Evolutionary conservation across 2,329 filamentous ascomycete species (phyloP).

Genomic region (Fusarium sororula): DNA sequence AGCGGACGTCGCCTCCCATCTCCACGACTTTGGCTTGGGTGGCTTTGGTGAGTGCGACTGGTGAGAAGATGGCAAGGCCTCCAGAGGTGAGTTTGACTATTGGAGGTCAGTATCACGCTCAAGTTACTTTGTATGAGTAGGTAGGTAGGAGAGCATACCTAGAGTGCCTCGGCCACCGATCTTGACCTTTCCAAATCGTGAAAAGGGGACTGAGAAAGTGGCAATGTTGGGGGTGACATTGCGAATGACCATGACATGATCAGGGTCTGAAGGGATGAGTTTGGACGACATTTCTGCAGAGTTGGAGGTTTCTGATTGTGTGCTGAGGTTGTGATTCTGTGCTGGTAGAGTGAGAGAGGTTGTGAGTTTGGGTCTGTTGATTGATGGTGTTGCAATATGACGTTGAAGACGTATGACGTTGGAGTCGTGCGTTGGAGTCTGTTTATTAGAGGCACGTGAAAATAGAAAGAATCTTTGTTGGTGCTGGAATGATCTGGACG

Average conservation of each 20-base stretch:
- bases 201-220: conserved; percentile 85
- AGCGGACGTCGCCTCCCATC: conserved; percentile 76
- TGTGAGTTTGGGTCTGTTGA: background rate
- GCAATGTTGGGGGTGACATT: conserved; percentile 81
- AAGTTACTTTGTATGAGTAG: background rate
- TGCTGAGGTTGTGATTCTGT: conserved; percentile 10
- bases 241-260: conserved; percentile 89
- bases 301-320: background rate
- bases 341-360: background rate
- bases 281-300: conserved; percentile 64
- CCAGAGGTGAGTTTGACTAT: conserved; percentile 81
- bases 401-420: conserved; percentile 17
- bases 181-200: conserved; percentile 80
- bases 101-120: background rate
- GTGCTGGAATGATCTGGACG: background rate
- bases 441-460: conserved; percentile 6
- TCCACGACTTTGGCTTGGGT: conserved; percentile 71
- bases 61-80: conserved; percentile 88
- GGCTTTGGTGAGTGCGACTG: conserved; percentile 82
- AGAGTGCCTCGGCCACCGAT: conserved; percentile 89
- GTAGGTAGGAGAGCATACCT: conserved; percentile 60
- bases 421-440: background rate
- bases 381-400: background rate
- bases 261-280: conserved; percentile 75
- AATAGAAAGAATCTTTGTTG: background rate